These are phyloP conservation scores for Magnusiomyces fungicola DNA, from an alignment of 1,139 yeast genomes.

Conservation along the genomic window DNA sequence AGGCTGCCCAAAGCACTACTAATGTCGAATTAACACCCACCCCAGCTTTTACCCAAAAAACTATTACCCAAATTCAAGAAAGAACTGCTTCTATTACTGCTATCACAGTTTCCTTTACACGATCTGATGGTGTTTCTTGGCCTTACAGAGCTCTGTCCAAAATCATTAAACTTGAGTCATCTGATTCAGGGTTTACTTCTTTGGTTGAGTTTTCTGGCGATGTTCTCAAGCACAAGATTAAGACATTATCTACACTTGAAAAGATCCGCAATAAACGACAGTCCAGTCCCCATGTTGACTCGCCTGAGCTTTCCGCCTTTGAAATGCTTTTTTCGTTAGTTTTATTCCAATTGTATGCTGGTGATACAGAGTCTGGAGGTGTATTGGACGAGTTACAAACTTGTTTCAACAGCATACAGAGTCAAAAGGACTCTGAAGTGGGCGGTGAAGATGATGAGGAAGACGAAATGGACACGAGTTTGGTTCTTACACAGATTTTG, in stretches of 20 bases:
- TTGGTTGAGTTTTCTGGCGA: conserved; percentile 33
- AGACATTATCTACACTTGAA: conserved; percentile 45
- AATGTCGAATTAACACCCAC: conserved; percentile 11
- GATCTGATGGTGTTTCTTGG: conserved; percentile 51
- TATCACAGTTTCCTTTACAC: conserved; percentile 35
- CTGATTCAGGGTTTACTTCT: conserved; percentile 16
- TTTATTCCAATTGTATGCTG: conserved; percentile 67
- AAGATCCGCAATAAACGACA: conserved; percentile 39
- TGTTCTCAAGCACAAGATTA: conserved; percentile 38
- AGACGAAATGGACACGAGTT: conserved; percentile 39
- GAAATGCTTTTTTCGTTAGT: conserved; percentile 75
- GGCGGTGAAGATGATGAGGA: conserved; percentile 30
- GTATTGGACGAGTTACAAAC: conserved; percentile 62
- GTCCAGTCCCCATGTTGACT: conserved; percentile 36
- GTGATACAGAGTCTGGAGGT: conserved; percentile 64
- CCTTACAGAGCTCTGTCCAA: conserved; percentile 34
- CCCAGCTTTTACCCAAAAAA: conserved; percentile 17
- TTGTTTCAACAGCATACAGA: conserved; percentile 31
- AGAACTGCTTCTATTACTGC: conserved; percentile 43
- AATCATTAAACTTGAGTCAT: conserved; percentile 20
- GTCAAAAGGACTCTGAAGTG: conserved; percentile 17
- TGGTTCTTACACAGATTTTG: conserved; percentile 72
- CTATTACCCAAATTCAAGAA: conserved; percentile 13
- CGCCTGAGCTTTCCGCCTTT: conserved; percentile 44
- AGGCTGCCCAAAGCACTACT: conserved; percentile 1